phyloP scores from a whole-genome alignment of 225 moss, liverwort and hornwort species.

The Physcomitrellopsis africana region DNA sequence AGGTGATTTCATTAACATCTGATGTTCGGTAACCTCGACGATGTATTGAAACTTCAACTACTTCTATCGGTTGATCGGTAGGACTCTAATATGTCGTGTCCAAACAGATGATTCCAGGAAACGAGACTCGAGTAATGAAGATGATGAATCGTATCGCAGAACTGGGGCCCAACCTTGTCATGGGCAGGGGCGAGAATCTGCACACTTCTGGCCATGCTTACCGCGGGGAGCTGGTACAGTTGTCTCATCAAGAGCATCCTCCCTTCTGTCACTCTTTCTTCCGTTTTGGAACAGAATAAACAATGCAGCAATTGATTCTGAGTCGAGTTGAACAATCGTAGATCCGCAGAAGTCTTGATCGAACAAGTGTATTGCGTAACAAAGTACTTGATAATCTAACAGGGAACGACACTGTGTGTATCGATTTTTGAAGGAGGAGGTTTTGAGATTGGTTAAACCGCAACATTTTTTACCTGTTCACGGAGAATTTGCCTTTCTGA shows the following conservation, averaged over 20 bases:
- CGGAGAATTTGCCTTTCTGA: slow-evolving; percentile 92
- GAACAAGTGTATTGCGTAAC: not conserved
- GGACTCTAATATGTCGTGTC: slow-evolving; percentile 8
- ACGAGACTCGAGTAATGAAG: slow-evolving; percentile 96
- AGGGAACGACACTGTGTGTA: slow-evolving; percentile 5
- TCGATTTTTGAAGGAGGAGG: slow-evolving; percentile 82
- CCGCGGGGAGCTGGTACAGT: slow-evolving; percentile 89
- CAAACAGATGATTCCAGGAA: slow-evolving; percentile 97
- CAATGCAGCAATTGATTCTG: not conserved
- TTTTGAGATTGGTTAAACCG: slow-evolving; percentile 93
- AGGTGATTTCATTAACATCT: slow-evolving; percentile 47
- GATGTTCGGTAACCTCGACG: no score
- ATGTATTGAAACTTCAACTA: not conserved
- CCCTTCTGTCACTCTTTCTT: not conserved
- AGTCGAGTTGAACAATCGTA: not conserved
- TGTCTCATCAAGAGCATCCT: slow-evolving; percentile 17
- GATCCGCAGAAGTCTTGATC: not conserved
- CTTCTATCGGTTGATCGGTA: slow-evolving; percentile 8
- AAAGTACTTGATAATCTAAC: slow-evolving; percentile 20
- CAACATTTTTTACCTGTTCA: slow-evolving; percentile 97
- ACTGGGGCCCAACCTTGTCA: slow-evolving; percentile 82
- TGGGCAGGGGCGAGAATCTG: slow-evolving; percentile 93
- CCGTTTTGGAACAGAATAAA: no score
- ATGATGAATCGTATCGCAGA: slow-evolving; percentile 99
- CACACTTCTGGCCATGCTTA: slow-evolving; percentile 99